Conservation (phyloP, 2,329 filamentous ascomycete genomes). For the Podosphaera aphanis region DNA sequence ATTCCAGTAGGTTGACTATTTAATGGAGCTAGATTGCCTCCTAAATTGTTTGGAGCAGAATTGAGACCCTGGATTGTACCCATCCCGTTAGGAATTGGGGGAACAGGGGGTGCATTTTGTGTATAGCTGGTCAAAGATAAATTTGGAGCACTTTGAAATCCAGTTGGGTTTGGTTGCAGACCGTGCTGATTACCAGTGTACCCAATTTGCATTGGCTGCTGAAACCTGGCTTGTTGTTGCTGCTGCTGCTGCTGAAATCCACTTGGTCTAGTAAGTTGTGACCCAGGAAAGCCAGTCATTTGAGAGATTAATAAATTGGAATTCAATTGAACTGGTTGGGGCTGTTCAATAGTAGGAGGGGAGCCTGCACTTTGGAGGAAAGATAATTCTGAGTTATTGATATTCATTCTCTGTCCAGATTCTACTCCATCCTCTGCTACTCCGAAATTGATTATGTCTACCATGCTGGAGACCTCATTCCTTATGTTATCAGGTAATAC, state of each 20-base stretch:
- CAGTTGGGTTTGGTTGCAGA: conserved; percentile 45
- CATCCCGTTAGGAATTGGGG: conserved; percentile 58
- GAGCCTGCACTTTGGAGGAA: conserved; percentile 26
- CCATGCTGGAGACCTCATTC: conserved; percentile 98
- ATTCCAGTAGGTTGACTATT: conserved; percentile 85
- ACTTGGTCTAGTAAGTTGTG: conserved; percentile 22
- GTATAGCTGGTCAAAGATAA: conserved; percentile 58
- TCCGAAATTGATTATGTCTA: conserved; percentile 95
- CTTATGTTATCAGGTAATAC: conserved; percentile 61
- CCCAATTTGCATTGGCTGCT: conserved; percentile 25
- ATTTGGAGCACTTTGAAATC: conserved; percentile 41
- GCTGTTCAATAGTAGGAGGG: conserved; percentile 37
- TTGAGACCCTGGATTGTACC: conserved; percentile 34
- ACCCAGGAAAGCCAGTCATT: conserved; percentile 41
- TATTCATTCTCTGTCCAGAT: conserved; percentile 31
- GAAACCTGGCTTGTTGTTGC: conserved; percentile 20
- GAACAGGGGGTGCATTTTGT: conserved; percentile 45
- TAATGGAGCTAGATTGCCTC: conserved; percentile 29
- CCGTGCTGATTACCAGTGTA: conserved; percentile 29
- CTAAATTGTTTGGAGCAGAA: conserved; percentile 43
- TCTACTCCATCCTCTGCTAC: conserved; percentile 47
- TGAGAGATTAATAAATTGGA: conserved; percentile 39
- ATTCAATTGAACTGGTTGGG: conserved; percentile 52
- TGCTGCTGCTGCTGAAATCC: conserved; percentile 22
- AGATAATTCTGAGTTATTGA: conserved; percentile 40